These are phyloP conservation scores for Senna siamea DNA, from an alignment of 306 rosid genomes.

Conservation along the genomic window DNA sequence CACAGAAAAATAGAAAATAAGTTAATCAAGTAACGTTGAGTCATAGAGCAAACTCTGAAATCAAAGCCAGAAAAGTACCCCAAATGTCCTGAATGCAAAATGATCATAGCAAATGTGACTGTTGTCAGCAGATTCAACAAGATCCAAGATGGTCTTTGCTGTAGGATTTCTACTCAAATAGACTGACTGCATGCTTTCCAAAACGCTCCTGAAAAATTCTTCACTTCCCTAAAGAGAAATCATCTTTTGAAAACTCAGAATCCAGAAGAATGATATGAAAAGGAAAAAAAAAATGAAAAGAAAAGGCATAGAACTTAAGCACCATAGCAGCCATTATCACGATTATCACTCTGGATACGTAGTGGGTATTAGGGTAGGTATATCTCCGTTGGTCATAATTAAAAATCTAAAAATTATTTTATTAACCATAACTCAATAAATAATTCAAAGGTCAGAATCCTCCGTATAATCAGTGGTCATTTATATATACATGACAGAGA, in stretches of 20 bases:
- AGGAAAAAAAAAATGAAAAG: not conserved
- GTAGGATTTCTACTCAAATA: slow-evolving; percentile 88
- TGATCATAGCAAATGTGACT: slow-evolving; percentile 77
- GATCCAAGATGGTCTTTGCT: slow-evolving; percentile 83
- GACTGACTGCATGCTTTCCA: slow-evolving; percentile 76
- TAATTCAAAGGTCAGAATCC: not conserved
- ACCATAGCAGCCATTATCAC: not conserved
- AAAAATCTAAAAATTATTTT: too few relatives aligned
- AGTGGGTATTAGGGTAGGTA: not conserved
- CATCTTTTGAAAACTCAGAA: slow-evolving; percentile 3
- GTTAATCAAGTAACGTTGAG: not conserved
- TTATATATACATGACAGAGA: not conserved
- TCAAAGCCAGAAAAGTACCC: slow-evolving; percentile 58
- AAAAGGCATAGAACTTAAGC: not conserved
- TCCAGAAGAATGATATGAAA: slow-evolving; percentile 16
- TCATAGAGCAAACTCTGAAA: slow-evolving; percentile 5
- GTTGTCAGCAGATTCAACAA: slow-evolving; percentile 64
- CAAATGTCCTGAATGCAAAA: slow-evolving; percentile 91
- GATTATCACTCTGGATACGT: not conserved
- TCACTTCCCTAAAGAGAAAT: slow-evolving; percentile 65
- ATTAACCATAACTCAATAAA: not conserved
- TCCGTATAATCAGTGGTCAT: not conserved
- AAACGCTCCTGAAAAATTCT: slow-evolving; percentile 69
- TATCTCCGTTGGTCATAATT: too few relatives aligned
- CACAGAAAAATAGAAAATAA: slow-evolving; percentile 2